Conservation (phyloP, 306 rosid species). For the Begonia fuchsioides region DNA sequence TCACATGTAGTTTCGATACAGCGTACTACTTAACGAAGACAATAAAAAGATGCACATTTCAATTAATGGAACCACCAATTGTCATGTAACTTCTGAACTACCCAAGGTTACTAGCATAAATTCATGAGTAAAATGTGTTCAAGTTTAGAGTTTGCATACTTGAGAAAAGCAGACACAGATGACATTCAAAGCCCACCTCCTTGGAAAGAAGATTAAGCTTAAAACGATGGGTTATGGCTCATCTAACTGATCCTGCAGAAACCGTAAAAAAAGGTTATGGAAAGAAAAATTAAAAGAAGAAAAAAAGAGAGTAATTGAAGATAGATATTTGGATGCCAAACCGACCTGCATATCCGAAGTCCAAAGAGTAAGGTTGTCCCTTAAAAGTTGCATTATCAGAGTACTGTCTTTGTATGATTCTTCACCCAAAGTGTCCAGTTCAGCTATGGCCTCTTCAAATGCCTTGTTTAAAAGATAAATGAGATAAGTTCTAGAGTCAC, state of each 20-base stretch:
- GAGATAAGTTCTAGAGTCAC: background rate
- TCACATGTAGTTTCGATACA: too few species aligned
- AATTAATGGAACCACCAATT: too few species aligned
- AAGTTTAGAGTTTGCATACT: slow-evolving; percentile 20
- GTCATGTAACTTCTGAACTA: too few species aligned
- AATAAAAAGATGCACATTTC: too few species aligned
- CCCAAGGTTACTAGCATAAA: background rate
- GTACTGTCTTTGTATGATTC: slow-evolving; percentile 87
- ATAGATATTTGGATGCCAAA: slow-evolving; percentile 5
- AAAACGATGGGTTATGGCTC: slow-evolving; percentile 39
- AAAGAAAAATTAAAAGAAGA: background rate
- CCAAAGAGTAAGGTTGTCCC: slow-evolving; percentile 86
- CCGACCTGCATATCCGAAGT: slow-evolving; percentile 63
- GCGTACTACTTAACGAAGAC: too few species aligned
- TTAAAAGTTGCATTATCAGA: slow-evolving; percentile 69
- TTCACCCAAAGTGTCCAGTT: slow-evolving; percentile 76
- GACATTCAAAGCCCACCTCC: slow-evolving; percentile 64
- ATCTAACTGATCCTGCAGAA: slow-evolving; percentile 69
- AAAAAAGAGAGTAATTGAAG: background rate
- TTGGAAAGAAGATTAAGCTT: slow-evolving; percentile 23
- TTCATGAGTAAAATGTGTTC: slow-evolving; percentile 3
- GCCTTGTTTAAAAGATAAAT: slow-evolving; percentile 22
- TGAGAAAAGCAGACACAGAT: slow-evolving; percentile 27
- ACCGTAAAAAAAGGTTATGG: background rate
- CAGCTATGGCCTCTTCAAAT: slow-evolving; percentile 79